Conservation (phyloP, 768 basidiomycete genomes). For the Pholiota conissans region DNA sequence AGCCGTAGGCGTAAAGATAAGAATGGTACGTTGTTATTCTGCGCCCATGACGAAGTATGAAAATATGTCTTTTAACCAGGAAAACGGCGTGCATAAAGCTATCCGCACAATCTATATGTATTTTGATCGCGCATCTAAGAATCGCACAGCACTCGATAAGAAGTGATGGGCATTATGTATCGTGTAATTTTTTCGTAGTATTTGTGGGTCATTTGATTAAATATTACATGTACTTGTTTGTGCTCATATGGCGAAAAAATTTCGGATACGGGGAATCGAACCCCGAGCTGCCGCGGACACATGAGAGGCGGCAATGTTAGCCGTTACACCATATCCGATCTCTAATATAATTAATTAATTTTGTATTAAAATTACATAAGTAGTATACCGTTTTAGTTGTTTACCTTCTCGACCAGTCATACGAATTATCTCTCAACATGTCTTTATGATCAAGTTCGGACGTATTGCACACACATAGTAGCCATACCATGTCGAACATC, state of each 20-base stretch:
- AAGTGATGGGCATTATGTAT: too few species aligned
- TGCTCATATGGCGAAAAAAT: neutral
- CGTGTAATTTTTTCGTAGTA: too few species aligned
- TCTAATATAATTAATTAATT: neutral
- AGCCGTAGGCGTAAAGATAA: constrained; percentile 34
- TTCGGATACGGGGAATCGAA: constrained; percentile 58
- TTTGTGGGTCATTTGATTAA: too few species aligned
- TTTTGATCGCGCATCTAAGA: constrained; percentile 31
- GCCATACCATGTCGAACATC: too few species aligned
- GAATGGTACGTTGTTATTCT: constrained; percentile 24
- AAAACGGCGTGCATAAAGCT: constrained; percentile 59
- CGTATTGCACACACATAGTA: too few species aligned
- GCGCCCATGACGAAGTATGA: neutral
- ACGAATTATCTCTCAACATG: too few species aligned
- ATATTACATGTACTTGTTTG: too few species aligned
- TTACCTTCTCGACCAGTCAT: too few species aligned
- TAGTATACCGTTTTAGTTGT: too few species aligned
- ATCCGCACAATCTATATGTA: constrained; percentile 57
- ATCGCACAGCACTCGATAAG: constrained; percentile 2
- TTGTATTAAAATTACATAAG: too few species aligned
- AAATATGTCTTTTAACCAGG: constrained; percentile 30
- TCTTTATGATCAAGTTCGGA: too few species aligned
- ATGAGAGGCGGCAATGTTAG: constrained; percentile 68
- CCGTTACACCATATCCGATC: constrained; percentile 65
- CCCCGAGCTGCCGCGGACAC: constrained; percentile 49